Evolutionary conservation across 139 green algal species (phyloP).

Genomic region (Asterochloris erici): DNA sequence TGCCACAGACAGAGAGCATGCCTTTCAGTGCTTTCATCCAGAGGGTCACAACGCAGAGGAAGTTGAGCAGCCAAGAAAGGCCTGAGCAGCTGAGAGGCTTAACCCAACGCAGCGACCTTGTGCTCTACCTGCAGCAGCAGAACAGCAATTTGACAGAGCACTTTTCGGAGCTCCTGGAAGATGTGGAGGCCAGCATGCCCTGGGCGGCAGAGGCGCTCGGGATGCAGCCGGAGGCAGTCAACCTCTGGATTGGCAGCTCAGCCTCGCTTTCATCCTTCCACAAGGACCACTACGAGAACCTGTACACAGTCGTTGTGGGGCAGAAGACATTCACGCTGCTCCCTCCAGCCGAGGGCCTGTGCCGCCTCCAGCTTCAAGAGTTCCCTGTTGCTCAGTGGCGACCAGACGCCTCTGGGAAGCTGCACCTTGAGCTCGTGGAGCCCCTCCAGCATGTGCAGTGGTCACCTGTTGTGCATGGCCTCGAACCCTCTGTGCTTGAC

Average conservation of each 20-base stretch:
- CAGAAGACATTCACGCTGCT: slow-evolving; percentile 79
- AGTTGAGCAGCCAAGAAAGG: neutral
- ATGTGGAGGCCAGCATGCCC: slow-evolving; percentile 43
- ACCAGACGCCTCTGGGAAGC: neutral
- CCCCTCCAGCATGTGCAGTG: neutral
- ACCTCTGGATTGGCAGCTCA: slow-evolving; percentile 79
- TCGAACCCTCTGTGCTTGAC: neutral
- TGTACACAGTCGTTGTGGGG: slow-evolving; percentile 73
- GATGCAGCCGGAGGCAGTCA: slow-evolving; percentile 56
- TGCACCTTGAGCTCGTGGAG: neutral
- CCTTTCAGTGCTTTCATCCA: neutral
- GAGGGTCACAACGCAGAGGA: neutral
- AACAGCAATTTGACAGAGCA: slow-evolving; percentile 35
- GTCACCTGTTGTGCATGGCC: slow-evolving; percentile 2
- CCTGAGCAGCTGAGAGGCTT: neutral
- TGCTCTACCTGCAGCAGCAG: slow-evolving; percentile 15
- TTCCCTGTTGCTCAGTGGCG: slow-evolving; percentile 26
- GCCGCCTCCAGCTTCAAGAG: slow-evolving; percentile 52
- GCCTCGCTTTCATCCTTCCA: slow-evolving; percentile 80
- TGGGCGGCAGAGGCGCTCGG: slow-evolving; percentile 55
- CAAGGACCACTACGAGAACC: slow-evolving; percentile 89
- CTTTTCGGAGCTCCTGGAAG: slow-evolving; percentile 37
- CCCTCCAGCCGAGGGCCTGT: slow-evolving; percentile 61
- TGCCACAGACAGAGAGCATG: neutral
- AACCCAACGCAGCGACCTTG: neutral